Evolutionary conservation across 23 red algal species (phyloP).

Genomic region (Gracilaria caudata): DNA sequence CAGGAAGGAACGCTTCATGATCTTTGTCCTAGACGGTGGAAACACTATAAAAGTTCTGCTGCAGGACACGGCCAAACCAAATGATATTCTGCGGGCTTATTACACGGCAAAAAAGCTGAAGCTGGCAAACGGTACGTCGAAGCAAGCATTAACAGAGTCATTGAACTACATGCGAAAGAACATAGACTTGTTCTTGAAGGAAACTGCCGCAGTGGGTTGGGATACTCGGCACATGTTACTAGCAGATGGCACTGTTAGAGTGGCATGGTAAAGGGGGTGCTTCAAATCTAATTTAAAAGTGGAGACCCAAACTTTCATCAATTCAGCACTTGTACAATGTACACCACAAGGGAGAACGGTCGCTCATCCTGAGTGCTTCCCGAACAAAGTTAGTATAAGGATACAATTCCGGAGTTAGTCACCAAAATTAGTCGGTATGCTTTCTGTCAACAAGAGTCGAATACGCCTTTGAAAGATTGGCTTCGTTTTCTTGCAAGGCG

Average conservation of each 20-base stretch:
- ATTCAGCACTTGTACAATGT: neutral
- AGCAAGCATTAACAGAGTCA: conserved; percentile 39
- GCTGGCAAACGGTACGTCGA: conserved; percentile 2
- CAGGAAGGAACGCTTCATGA: conserved; percentile 54
- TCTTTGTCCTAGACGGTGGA: conserved; percentile 26
- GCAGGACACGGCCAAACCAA: conserved; percentile 17
- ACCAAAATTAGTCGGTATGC: conserved; percentile 21
- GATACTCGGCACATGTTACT: conserved; percentile 71
- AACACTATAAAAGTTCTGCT: conserved; percentile 30
- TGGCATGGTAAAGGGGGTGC: conserved; percentile 31
- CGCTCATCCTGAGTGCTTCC: neutral
- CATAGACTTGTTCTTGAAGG: conserved; percentile 26
- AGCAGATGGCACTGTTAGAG: conserved; percentile 36
- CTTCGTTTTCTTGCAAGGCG: conserved; percentile 48
- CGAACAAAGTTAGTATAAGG: neutral
- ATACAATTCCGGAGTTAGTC: conserved; percentile 17
- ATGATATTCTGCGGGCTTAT: conserved; percentile 49
- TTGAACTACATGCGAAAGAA: conserved; percentile 48
- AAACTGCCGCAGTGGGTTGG: conserved; percentile 37
- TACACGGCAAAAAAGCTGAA: conserved; percentile 54
- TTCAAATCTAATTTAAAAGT: neutral
- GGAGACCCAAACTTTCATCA: neutral
- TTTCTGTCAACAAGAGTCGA: conserved; percentile 33
- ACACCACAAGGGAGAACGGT: neutral
- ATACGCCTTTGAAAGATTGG: conserved; percentile 53